Percentiles rank a stretch among this genome's conserved stretches.
These are phyloP conservation scores for Ceratobasidium theobromae DNA, from an alignment of 1,284 basidiomycete genomes.

Conservation along the genomic window DNA sequence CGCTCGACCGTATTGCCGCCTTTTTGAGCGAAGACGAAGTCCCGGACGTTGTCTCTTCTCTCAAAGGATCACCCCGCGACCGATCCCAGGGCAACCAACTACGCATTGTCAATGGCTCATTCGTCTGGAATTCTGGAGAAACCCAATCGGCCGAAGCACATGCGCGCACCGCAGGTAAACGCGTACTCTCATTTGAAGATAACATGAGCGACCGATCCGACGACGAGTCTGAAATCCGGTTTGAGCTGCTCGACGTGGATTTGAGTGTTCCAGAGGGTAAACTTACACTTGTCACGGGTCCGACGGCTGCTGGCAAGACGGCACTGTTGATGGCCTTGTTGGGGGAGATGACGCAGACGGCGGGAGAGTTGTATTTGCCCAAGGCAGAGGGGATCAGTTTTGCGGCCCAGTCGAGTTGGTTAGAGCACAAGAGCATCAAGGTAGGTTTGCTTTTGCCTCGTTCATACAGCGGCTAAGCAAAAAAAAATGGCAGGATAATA, in stretches of 20 bases:
- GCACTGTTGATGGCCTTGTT: constrained; percentile 63
- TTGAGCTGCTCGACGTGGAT: constrained; percentile 65
- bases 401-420: constrained; percentile 80
- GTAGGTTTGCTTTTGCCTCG: neutral
- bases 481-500: constrained; percentile 53
- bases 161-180: neutral
- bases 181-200: constrained; percentile 48
- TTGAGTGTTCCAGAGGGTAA: constrained; percentile 70
- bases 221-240: constrained; percentile 43
- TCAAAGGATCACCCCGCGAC: constrained; percentile 23
- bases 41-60: constrained; percentile 7
- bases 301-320: constrained; percentile 81
- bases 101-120: constrained; percentile 63
- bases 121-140: constrained; percentile 63
- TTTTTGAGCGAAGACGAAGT: constrained; percentile 32
- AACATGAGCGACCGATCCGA: constrained; percentile 43
- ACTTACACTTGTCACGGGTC: constrained; percentile 65
- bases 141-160: constrained; percentile 16
- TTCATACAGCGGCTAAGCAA: neutral
- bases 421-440: constrained; percentile 48
- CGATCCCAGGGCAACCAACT: constrained; percentile 48
- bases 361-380: neutral
- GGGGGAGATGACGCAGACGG: constrained; percentile 60
- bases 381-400: constrained; percentile 72
- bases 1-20: constrained; percentile 14